phyloP scores from a whole-genome alignment of 768 basidiomycete genomes.

The Porpolomopsis calyptriformis region DNA sequence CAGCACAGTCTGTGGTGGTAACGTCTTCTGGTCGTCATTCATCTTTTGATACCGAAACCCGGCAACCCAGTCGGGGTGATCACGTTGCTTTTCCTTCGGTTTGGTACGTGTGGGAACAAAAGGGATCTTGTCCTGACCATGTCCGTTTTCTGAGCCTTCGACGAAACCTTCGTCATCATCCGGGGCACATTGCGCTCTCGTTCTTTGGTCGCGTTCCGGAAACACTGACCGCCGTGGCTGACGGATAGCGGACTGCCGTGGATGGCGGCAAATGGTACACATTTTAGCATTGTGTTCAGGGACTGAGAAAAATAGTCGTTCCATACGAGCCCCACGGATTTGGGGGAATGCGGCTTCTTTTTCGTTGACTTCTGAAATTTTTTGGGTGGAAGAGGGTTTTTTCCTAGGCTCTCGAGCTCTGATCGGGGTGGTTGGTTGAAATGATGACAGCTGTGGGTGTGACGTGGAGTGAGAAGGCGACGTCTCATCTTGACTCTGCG shows the following conservation, averaged over 20 bases:
- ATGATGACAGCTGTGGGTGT: too few species aligned
- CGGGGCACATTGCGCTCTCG: too few species aligned
- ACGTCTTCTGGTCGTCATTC: neutral
- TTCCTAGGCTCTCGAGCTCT: too few species aligned
- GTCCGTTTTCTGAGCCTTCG: conserved; percentile 30
- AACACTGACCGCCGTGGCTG: conserved; percentile 16
- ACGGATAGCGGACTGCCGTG: conserved; percentile 17
- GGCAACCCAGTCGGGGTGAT: too few species aligned
- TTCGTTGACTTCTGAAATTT: neutral
- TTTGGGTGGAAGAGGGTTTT: neutral
- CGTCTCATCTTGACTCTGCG: too few species aligned
- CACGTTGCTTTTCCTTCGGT: too few species aligned
- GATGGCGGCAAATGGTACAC: conserved; percentile 55
- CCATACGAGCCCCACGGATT: conserved; percentile 68
- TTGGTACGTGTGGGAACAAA: conserved; percentile 9
- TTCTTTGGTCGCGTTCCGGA: conserved; percentile 12
- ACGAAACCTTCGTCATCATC: conserved; percentile 35
- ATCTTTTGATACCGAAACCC: too few species aligned
- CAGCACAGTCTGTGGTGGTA: conserved; percentile 85
- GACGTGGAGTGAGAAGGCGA: too few species aligned
- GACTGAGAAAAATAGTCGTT: conserved; percentile 71
- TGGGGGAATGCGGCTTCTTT: conserved; percentile 62
- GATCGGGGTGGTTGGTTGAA: too few species aligned
- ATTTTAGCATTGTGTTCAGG: conserved; percentile 65
- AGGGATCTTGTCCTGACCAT: conserved; percentile 11